These are phyloP conservation scores for Moniliella sp. DNA, from an alignment of 1,284 basidiomycete species.

Conservation along the genomic window DNA sequence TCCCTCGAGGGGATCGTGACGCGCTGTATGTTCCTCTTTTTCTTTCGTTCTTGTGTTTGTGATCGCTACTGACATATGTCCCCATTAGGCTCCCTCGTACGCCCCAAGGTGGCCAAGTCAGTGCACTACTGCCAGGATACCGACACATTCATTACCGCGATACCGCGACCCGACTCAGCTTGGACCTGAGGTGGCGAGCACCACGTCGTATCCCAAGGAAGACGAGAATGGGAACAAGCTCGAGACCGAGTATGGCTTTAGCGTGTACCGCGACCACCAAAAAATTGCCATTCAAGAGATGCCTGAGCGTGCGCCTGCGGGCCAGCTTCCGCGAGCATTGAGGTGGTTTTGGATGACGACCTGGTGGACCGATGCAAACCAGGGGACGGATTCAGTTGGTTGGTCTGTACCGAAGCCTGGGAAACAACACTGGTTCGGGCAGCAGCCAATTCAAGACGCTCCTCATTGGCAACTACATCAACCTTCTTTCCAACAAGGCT, in stretches of 20 bases:
- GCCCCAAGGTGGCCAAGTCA: slow-evolving; percentile 91
- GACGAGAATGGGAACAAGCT: slow-evolving; percentile 71
- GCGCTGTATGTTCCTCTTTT: slow-evolving; percentile 43
- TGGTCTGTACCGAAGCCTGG: slow-evolving; percentile 77
- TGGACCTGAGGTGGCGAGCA: slow-evolving; percentile 40
- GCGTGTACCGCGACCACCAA: slow-evolving; percentile 85
- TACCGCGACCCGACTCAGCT: slow-evolving; percentile 86
- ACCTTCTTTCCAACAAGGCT: slow-evolving; percentile 82
- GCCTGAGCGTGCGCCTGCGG: slow-evolving; percentile 92
- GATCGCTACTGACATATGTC: neutral
- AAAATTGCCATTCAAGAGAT: slow-evolving; percentile 96
- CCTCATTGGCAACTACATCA: slow-evolving; percentile 83
- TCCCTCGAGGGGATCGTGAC: slow-evolving; percentile 95
- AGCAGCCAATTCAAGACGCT: slow-evolving; percentile 65
- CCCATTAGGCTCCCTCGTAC: slow-evolving; percentile 57
- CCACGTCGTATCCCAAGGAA: slow-evolving; percentile 49
- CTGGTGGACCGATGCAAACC: slow-evolving; percentile 92
- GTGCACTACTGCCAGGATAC: slow-evolving; percentile 83
- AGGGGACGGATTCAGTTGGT: slow-evolving; percentile 90
- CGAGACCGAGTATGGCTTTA: slow-evolving; percentile 77
- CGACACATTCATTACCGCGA: slow-evolving; percentile 58
- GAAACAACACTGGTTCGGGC: slow-evolving; percentile 48
- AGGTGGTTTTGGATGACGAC: slow-evolving; percentile 88
- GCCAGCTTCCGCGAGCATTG: slow-evolving; percentile 87
- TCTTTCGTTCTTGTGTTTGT: neutral